Evolutionary conservation across 306 rosid genomes (phyloP).

Genomic region (Castanopsis chinensis): DNA sequence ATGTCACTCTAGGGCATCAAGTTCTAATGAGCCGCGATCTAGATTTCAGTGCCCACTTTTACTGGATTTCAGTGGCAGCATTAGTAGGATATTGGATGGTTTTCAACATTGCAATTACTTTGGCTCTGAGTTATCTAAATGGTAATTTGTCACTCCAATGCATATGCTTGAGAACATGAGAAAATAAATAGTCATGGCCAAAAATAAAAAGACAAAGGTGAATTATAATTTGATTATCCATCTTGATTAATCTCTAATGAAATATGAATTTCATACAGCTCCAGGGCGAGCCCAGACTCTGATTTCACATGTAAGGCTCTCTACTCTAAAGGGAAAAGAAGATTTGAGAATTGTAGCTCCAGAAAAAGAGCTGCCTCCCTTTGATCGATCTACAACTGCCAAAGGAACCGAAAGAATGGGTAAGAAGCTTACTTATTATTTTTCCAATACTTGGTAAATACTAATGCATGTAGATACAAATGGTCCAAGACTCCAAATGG

Average conservation of each 20-base stretch:
- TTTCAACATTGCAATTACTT: conserved; percentile 47
- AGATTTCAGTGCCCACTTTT: conserved; percentile 36
- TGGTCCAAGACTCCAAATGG: too few relatives aligned
- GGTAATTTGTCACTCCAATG: conserved; percentile 25
- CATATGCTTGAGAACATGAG: background rate
- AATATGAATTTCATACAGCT: conserved; percentile 29
- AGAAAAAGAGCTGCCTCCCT: background rate
- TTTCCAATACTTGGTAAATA: too few relatives aligned
- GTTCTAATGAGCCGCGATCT: conserved; percentile 41
- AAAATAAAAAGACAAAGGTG: background rate
- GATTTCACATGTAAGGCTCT: conserved; percentile 34
- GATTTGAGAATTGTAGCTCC: background rate
- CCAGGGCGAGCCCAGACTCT: conserved; percentile 44
- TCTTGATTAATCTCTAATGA: background rate
- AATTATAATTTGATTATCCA: background rate
- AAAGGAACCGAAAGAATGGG: conserved; percentile 2
- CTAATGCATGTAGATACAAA: too few relatives aligned
- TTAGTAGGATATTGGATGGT: conserved; percentile 45
- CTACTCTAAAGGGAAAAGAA: conserved; percentile 36
- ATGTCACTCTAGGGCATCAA: conserved; percentile 45
- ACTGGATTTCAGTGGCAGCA: conserved; percentile 54
- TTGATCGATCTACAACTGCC: background rate
- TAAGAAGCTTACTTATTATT: background rate
- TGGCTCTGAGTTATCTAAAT: conserved; percentile 37
- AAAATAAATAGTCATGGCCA: background rate